A percentile compares a stretch with the other conserved stretches of the same genome.
Evolutionary conservation across 2,329 filamentous ascomycete genomes (phyloP).

Genomic region (Blastomyces silverae): DNA sequence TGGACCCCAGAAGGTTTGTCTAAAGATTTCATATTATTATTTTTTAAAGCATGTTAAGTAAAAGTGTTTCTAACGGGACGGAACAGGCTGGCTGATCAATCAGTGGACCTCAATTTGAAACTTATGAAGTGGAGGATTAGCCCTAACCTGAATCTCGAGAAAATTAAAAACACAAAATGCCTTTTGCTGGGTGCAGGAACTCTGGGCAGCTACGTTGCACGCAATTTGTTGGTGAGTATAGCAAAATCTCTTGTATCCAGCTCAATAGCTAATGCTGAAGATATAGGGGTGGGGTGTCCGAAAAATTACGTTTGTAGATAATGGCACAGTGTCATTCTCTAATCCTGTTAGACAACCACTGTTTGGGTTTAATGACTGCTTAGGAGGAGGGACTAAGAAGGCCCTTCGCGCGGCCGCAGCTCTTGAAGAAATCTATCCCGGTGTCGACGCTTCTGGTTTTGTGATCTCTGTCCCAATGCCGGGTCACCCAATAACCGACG

Average conservation of each 20-base stretch:
- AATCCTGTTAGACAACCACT: constrained; percentile 94
- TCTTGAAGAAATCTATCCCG: constrained; percentile 80
- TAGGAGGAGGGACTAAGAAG: constrained; percentile 76
- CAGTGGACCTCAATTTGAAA: constrained; percentile 92
- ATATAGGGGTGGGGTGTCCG: constrained; percentile 77
- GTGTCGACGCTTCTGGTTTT: constrained; percentile 73
- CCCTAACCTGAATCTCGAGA: constrained; percentile 76
- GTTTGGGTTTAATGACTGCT: constrained; percentile 83
- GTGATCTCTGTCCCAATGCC: constrained; percentile 89
- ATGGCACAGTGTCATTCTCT: constrained; percentile 86
- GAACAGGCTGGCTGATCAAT: constrained; percentile 70
- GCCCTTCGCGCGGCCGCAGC: constrained; percentile 73
- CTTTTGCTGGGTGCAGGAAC: constrained; percentile 88
- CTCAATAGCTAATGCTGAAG: neutral
- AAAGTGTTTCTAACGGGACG: constrained; percentile 4
- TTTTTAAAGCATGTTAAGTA: constrained; percentile 3
- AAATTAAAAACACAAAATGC: constrained; percentile 83
- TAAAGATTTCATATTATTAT: constrained; percentile 1
- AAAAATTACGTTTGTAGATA: constrained; percentile 94
- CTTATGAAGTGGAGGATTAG: constrained; percentile 98
- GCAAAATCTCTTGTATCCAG: neutral
- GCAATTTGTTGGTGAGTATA: constrained; percentile 62
- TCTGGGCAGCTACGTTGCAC: constrained; percentile 84
- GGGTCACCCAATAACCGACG: constrained; percentile 77
- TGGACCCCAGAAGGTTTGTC: constrained; percentile 68